Conservation (phyloP, 495 filamentous ascomycete genomes). For the Physcia stellaris region DNA sequence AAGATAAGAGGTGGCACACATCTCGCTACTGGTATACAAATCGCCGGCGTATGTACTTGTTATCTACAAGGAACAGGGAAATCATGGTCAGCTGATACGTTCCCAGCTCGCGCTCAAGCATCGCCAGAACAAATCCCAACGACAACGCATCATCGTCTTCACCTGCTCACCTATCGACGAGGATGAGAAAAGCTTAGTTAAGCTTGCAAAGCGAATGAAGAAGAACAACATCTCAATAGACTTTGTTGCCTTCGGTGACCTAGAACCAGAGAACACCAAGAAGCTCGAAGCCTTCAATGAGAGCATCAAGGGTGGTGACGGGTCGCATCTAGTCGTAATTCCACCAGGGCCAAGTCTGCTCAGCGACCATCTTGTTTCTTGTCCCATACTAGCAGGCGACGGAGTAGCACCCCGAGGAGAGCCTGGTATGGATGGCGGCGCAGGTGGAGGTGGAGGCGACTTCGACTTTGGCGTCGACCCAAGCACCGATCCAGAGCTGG, state of each 20-base stretch:
- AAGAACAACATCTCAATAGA: slow-evolving; percentile 87
- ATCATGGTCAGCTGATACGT: slow-evolving; percentile 2
- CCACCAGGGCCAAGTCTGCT: slow-evolving; percentile 82
- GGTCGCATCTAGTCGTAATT: slow-evolving; percentile 81
- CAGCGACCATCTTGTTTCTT: slow-evolving; percentile 83
- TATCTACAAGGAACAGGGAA: background rate
- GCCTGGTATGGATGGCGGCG: slow-evolving; percentile 32
- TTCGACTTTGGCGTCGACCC: slow-evolving; percentile 70
- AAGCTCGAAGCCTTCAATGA: slow-evolving; percentile 91
- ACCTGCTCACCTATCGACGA: slow-evolving; percentile 85
- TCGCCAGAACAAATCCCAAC: slow-evolving; percentile 89
- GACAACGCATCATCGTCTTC: slow-evolving; percentile 90
- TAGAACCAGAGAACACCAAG: slow-evolving; percentile 76
- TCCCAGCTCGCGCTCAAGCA: slow-evolving; percentile 89
- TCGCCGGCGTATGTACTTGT: slow-evolving; percentile 62
- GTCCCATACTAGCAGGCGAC: slow-evolving; percentile 76
- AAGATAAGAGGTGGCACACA: slow-evolving; percentile 84
- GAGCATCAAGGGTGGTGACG: slow-evolving; percentile 76
- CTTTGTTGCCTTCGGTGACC: slow-evolving; percentile 85
- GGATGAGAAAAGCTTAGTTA: slow-evolving; percentile 73
- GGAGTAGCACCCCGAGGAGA: slow-evolving; percentile 34
- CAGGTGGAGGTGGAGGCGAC: slow-evolving; percentile 44
- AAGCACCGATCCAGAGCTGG: slow-evolving; percentile 79
- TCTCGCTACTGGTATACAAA: slow-evolving; percentile 82
- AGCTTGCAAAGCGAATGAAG: slow-evolving; percentile 96